Percentiles rank a stretch among this genome's conserved stretches.
phyloP scores from a whole-genome alignment of 306 rosid genomes.

The Crotalaria pallida region DNA sequence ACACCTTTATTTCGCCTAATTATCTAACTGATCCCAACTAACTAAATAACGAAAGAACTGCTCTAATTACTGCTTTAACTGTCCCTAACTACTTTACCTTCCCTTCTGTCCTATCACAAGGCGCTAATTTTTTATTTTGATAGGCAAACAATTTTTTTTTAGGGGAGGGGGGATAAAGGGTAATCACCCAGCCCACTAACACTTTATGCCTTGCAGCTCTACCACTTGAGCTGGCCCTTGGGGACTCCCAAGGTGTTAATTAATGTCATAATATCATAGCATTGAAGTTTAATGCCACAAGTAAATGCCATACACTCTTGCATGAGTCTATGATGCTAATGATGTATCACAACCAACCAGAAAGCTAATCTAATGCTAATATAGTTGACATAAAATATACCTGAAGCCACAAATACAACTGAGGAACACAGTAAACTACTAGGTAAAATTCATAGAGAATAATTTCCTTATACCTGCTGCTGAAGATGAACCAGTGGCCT shows the following conservation, averaged over 20 bases:
- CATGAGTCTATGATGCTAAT: background rate
- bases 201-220: no score
- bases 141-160: no score
- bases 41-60: no score
- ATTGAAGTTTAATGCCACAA: conserved; percentile 4
- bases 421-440: conserved; percentile 2
- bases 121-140: no score
- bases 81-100: no score
- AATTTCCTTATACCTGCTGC: conserved; percentile 42
- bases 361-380: conserved; percentile 19
- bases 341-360: conserved; percentile 14
- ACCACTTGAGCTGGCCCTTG: no score
- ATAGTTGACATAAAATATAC: conserved; percentile 6
- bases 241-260: conserved; percentile 7
- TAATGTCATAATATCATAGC: conserved; percentile 24
- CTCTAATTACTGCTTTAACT: no score
- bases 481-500: conserved; percentile 36
- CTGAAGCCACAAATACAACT: background rate
- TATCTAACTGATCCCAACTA: no score
- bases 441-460: background rate
- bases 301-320: background rate
- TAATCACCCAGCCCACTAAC: no score
- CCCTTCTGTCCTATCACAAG: no score
- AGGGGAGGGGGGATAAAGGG: no score
- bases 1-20: no score